Evolutionary conservation across 768 basidiomycete genomes (phyloP).

Genomic region (Kwoniella newhampshirensis): DNA sequence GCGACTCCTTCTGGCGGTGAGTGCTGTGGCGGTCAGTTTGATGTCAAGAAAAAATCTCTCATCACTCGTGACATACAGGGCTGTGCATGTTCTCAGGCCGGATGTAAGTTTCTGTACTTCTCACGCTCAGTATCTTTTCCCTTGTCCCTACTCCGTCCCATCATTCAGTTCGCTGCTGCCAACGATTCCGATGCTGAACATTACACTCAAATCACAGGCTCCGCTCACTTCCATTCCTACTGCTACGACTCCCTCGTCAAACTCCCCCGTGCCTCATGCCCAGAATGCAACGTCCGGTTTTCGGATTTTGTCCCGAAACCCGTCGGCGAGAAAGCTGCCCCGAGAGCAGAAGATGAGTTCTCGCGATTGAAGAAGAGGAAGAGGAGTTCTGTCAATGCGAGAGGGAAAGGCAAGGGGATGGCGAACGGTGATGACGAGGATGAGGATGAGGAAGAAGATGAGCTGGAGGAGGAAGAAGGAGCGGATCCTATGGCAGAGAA

Average conservation of each 20-base stretch:
- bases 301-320: slow-evolving; percentile 14
- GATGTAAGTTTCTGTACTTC: slow-evolving; percentile 33
- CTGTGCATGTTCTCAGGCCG: slow-evolving; percentile 24
- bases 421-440: slow-evolving; percentile 16
- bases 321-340: slow-evolving; percentile 44
- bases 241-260: slow-evolving; percentile 31
- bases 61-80: slow-evolving; percentile 24
- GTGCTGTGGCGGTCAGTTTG: slow-evolving; percentile 7
- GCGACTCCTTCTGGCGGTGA: slow-evolving; percentile 41
- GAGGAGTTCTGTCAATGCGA: slow-evolving; percentile 7
- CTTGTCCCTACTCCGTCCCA: background rate
- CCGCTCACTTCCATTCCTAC: slow-evolving; percentile 37
- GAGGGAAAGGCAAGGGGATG: slow-evolving; percentile 12
- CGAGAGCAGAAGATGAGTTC: slow-evolving; percentile 28
- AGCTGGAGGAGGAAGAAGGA: slow-evolving; percentile 27
- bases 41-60: background rate
- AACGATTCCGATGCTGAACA: background rate
- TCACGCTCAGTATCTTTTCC: no score
- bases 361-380: slow-evolving; percentile 20
- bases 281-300: slow-evolving; percentile 30
- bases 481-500: slow-evolving; percentile 13
- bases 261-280: slow-evolving; percentile 26
- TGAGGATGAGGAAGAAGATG: slow-evolving; percentile 15
- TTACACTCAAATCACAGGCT: slow-evolving; percentile 20
- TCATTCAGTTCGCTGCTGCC: background rate